Percentiles rank a stretch among this genome's conserved stretches.
Conservation (phyloP, 306 rosid genomes). For the Delonix regia region DNA sequence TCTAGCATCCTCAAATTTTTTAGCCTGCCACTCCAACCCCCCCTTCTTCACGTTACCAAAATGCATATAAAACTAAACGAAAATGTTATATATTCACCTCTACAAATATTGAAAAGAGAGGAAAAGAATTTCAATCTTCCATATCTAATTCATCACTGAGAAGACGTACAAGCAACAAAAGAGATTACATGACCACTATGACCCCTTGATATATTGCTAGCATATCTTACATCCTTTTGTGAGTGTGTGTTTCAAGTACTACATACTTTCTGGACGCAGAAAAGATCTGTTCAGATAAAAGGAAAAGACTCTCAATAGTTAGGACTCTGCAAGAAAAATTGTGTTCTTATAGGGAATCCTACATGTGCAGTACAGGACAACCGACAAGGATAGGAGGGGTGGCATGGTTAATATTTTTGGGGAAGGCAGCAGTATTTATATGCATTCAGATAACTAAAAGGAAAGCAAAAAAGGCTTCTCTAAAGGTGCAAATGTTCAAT, state of each 20-base stretch:
- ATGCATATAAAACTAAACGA: background rate
- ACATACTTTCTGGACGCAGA: constrained; percentile 1
- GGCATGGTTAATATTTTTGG: background rate
- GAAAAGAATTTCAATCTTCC: background rate
- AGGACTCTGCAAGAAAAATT: background rate
- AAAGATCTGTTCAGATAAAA: constrained; percentile 6
- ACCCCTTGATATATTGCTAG: background rate
- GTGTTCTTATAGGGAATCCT: background rate
- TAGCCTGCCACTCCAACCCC: constrained; percentile 7
- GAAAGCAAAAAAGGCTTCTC: background rate
- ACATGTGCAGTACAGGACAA: background rate
- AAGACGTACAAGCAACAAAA: background rate
- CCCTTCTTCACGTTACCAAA: background rate
- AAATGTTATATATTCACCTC: background rate
- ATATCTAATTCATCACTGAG: background rate
- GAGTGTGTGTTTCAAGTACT: background rate
- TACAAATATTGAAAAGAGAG: background rate
- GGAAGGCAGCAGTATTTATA: background rate
- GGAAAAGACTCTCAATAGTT: background rate
- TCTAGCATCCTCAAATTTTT: constrained; percentile 20
- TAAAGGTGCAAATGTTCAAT: constrained; percentile 20
- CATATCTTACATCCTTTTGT: background rate
- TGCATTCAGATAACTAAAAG: background rate
- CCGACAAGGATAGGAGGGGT: background rate
- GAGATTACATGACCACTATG: background rate